phyloP scores from a whole-genome alignment of 1,139 yeast species.

The Blastobotrys serpentis region DNA sequence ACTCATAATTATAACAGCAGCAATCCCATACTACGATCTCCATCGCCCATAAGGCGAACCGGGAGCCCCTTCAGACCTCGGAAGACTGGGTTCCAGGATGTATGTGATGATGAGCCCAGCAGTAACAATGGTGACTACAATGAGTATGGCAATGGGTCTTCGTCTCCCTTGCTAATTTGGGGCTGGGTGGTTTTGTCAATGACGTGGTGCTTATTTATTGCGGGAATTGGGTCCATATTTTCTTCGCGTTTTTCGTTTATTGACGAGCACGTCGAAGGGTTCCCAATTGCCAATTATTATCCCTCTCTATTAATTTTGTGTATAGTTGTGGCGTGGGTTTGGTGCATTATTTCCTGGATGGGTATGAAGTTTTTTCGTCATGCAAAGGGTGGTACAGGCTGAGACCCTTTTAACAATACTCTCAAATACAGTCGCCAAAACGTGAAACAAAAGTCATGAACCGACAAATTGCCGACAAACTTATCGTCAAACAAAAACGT shows the following conservation, averaged over 20 bases:
- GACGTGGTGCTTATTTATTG: slow-evolving; percentile 32
- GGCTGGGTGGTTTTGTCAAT: slow-evolving; percentile 32
- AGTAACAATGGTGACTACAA: not conserved
- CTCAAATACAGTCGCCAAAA: too few relatives aligned
- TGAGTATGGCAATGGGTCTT: not conserved
- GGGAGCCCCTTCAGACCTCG: slow-evolving; percentile 15
- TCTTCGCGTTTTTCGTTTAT: slow-evolving; percentile 19
- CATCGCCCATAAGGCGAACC: slow-evolving; percentile 10
- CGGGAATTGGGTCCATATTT: slow-evolving; percentile 31
- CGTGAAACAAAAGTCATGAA: too few relatives aligned
- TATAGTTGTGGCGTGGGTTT: slow-evolving; percentile 64
- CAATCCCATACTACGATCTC: not conserved
- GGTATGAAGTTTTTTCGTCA: slow-evolving; percentile 76
- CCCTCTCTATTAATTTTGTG: slow-evolving; percentile 53
- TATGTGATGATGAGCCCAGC: slow-evolving; percentile 1
- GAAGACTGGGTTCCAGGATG: slow-evolving; percentile 19
- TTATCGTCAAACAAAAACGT: too few relatives aligned
- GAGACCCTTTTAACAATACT: too few relatives aligned
- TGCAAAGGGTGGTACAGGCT: slow-evolving; percentile 51
- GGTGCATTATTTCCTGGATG: slow-evolving; percentile 74
- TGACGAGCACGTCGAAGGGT: slow-evolving; percentile 38
- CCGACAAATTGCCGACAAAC: too few relatives aligned
- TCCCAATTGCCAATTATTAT: slow-evolving; percentile 46
- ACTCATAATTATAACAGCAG: not conserved
- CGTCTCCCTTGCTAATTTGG: slow-evolving; percentile 19